Conservation (phyloP, 805 yeast genomes). For the Myxozyma vanderwaltii region DNA sequence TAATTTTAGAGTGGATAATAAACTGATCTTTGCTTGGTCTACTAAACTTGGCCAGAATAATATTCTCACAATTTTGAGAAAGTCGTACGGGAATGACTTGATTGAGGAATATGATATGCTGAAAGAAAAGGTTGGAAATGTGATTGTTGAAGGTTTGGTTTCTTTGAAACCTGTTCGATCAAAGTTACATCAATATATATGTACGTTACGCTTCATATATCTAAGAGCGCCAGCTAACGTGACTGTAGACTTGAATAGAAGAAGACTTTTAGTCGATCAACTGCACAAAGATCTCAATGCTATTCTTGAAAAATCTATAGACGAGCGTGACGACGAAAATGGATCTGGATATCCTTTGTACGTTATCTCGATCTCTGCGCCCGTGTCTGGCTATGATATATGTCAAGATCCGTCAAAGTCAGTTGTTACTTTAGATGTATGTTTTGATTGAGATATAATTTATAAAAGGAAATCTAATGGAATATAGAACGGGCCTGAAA, state of each 20-base stretch:
- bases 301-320: constrained; percentile 1
- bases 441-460: neutral
- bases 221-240: too few relatives aligned
- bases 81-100: constrained; percentile 11
- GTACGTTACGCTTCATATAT: too few relatives aligned
- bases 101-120: neutral
- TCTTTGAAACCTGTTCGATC: neutral
- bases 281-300: constrained; percentile 8
- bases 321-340: neutral
- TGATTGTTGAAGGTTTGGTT: constrained; percentile 9
- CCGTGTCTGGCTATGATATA: constrained; percentile 24
- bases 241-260: constrained; percentile 10
- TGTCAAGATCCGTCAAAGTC: constrained; percentile 33
- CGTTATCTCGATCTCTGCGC: constrained; percentile 16
- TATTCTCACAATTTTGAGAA: neutral
- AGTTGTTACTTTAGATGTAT: constrained; percentile 17
- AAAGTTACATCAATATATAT: constrained; percentile 25
- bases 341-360: constrained; percentile 13
- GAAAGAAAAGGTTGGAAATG: neutral
- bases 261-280: constrained; percentile 1
- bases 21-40: neutral
- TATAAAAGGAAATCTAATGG: neutral
- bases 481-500: neutral
- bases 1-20: constrained; percentile 6
- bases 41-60: neutral